Evolutionary conservation across 441 rosid genomes (phyloP).

Genomic region (Macaranga tanarius): DNA sequence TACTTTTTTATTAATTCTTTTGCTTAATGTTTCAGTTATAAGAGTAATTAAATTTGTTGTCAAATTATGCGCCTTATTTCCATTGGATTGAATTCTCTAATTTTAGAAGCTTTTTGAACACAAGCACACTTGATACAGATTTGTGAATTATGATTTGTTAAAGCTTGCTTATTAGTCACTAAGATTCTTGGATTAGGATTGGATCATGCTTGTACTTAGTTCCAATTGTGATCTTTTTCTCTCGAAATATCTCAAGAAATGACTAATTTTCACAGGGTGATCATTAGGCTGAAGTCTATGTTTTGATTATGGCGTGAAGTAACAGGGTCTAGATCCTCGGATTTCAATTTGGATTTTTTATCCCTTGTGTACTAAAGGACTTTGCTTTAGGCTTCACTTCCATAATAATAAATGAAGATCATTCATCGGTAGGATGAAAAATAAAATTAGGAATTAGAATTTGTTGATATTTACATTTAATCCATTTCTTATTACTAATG

Average conservation of each 20-base stretch:
- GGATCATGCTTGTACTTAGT: too few species aligned
- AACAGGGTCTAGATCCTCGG: not conserved
- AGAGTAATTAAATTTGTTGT: too few species aligned
- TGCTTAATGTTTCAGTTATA: not conserved
- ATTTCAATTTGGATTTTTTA: not conserved
- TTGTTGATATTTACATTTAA: not conserved
- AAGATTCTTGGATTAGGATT: too few species aligned
- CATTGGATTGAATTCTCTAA: not conserved
- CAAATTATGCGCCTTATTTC: too few species aligned
- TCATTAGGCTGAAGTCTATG: too few species aligned
- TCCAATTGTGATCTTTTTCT: too few species aligned
- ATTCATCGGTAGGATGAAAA: not conserved
- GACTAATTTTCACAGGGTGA: too few species aligned
- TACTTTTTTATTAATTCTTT: conserved; percentile 3
- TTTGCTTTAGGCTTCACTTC: not conserved
- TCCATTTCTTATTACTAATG: not conserved
- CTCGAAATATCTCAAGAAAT: too few species aligned
- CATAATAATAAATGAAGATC: not conserved
- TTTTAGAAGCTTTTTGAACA: not conserved
- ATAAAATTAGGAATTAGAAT: not conserved
- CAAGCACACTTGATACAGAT: too few species aligned
- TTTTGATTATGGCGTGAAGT: not conserved
- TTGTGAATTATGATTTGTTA: too few species aligned
- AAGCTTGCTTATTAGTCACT: too few species aligned
- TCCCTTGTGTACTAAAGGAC: not conserved